phyloP scores from a whole-genome alignment of 2,329 filamentous ascomycete species.

The Monilinia vaccinii-corymbosi region DNA sequence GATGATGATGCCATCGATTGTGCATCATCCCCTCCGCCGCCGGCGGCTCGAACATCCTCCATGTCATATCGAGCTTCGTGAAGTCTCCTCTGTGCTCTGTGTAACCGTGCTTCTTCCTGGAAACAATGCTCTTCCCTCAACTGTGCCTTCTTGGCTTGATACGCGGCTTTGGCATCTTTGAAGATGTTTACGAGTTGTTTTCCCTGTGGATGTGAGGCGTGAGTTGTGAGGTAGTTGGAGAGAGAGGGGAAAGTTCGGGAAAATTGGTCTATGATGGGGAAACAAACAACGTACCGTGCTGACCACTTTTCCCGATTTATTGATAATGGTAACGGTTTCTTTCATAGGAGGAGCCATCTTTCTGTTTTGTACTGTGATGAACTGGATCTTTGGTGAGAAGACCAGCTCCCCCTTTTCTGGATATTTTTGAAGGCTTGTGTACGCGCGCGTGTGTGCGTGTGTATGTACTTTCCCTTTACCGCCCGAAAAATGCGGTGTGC shows the following conservation, averaged over 20 bases:
- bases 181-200: constrained; percentile 86
- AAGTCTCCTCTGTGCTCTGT: constrained; percentile 36
- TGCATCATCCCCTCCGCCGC: not conserved
- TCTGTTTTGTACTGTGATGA: not conserved
- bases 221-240: constrained; percentile 10
- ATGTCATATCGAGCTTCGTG: constrained; percentile 35
- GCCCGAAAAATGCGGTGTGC: constrained; percentile 8
- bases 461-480: no score
- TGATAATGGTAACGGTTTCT: constrained; percentile 82
- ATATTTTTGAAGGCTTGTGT: constrained; percentile 1
- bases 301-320: constrained; percentile 84
- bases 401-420: not conserved
- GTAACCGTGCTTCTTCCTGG: constrained; percentile 48
- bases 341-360: constrained; percentile 31
- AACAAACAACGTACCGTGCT: constrained; percentile 56
- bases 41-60: constrained; percentile 15
- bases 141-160: constrained; percentile 78
- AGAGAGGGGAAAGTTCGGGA: not conserved
- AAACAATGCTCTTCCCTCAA: constrained; percentile 62
- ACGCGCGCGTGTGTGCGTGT: no score
- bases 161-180: constrained; percentile 83
- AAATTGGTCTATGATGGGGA: no score
- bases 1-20: constrained; percentile 9
- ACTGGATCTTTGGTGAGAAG: not conserved
- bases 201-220: constrained; percentile 46